Evolutionary conservation across 352 stramenopile species (phyloP).

Genomic region (Pilasporangium apinafurcum): DNA sequence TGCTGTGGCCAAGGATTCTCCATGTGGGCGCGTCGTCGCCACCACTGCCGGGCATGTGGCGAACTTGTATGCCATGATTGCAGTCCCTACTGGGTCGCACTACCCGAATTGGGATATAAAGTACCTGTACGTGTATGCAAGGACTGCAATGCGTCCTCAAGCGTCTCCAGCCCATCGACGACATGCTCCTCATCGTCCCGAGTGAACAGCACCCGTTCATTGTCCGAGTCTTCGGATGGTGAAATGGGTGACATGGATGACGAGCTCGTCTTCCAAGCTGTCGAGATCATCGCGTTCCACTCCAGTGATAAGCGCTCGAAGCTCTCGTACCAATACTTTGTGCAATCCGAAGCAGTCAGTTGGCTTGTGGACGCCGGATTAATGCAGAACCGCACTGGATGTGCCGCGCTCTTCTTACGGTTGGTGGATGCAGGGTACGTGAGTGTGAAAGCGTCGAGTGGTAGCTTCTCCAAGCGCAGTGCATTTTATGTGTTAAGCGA

Average conservation of each 20-base stretch:
- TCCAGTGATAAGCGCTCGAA: conserved; percentile 68
- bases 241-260: conserved; percentile 50
- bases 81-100: conserved; percentile 46
- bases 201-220: no score
- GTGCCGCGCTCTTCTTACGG: conserved; percentile 46
- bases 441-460: conserved; percentile 47
- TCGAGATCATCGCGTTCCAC: conserved; percentile 61
- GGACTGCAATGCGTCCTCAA: conserved; percentile 31
- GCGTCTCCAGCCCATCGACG: conserved; percentile 13
- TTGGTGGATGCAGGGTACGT: conserved; percentile 71
- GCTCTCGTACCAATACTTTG: conserved; percentile 79
- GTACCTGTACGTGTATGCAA: conserved; percentile 68
- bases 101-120: conserved; percentile 64
- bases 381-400: conserved; percentile 48
- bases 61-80: conserved; percentile 74
- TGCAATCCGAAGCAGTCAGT: conserved; percentile 78
- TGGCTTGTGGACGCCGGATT: conserved; percentile 71
- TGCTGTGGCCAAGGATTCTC: conserved; percentile 68
- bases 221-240: conserved; percentile 50
- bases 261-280: conserved; percentile 45
- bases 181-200: conserved; percentile 16
- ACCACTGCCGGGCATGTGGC: conserved; percentile 76
- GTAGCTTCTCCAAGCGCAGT: conserved; percentile 30
- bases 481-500: conserved; percentile 74
- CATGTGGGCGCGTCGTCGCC: conserved; percentile 59